A percentile compares a stretch with the other conserved stretches of the same genome.
Evolutionary conservation across 192 early-diverging fungal species (phyloP).

Genomic region (Rhizophagus clarus): DNA sequence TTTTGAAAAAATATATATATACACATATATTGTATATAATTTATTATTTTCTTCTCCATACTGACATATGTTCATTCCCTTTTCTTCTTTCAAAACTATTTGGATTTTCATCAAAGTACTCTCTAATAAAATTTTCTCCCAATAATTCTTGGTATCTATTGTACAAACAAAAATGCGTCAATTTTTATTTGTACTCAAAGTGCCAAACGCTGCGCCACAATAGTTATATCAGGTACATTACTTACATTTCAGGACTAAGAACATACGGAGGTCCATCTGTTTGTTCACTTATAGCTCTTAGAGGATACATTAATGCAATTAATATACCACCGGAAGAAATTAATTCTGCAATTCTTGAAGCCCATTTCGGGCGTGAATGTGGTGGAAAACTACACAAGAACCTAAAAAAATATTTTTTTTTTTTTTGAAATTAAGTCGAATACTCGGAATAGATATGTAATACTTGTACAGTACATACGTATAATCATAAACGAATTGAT

Average conservation of each 20-base stretch:
- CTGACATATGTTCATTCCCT: not conserved
- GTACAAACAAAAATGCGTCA: not conserved
- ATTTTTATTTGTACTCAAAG: not conserved
- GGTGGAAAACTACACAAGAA: slow-evolving; percentile 82
- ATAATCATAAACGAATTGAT: slow-evolving; percentile 81
- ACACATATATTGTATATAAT: too few species aligned
- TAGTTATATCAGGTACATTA: not conserved
- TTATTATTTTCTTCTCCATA: slow-evolving; percentile 3
- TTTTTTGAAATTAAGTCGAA: slow-evolving; percentile 11
- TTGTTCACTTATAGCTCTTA: slow-evolving; percentile 63
- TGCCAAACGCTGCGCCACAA: too few species aligned
- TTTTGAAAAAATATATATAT: too few species aligned
- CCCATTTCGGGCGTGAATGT: slow-evolving; percentile 64
- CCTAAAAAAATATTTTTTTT: too few species aligned
- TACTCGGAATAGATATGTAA: not conserved
- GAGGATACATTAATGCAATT: slow-evolving; percentile 78
- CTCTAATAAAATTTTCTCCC: not conserved
- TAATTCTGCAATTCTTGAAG: slow-evolving; percentile 63
- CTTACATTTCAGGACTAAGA: slow-evolving; percentile 64
- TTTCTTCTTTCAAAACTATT: not conserved
- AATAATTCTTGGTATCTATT: not conserved
- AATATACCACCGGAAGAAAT: slow-evolving; percentile 66
- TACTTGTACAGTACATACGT: slow-evolving; percentile 47
- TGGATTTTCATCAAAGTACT: not conserved
- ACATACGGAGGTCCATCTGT: slow-evolving; percentile 77